A percentile compares a stretch with the other conserved stretches of the same genome.
Evolutionary conservation across 345 rosid species (phyloP).

Genomic region (Brassica nigra): DNA sequence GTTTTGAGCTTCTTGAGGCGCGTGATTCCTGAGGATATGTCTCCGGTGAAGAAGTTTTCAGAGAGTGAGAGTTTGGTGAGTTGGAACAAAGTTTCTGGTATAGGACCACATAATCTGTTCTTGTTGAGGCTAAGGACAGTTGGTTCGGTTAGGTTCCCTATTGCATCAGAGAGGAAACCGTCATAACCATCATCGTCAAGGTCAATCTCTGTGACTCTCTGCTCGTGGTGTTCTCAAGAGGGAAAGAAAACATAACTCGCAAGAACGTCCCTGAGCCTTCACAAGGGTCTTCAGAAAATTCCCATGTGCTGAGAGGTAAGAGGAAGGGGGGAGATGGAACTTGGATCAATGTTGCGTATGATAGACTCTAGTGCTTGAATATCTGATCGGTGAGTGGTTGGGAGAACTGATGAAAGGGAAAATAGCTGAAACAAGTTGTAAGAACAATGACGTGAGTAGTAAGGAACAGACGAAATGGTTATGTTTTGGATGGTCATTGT

Average conservation of each 20-base stretch:
- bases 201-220: constrained; percentile 45
- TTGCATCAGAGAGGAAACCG: too few species aligned
- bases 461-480: constrained; percentile 19
- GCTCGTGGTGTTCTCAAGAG: constrained; percentile 43
- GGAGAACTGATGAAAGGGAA: constrained; percentile 36
- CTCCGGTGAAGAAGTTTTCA: constrained; percentile 52
- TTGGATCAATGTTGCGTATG: constrained; percentile 47
- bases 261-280: constrained; percentile 47
- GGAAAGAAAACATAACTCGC: constrained; percentile 54
- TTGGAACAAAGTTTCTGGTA: constrained; percentile 49
- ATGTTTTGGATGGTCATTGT: constrained; percentile 37
- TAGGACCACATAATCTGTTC: constrained; percentile 58
- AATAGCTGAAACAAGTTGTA: constrained; percentile 23
- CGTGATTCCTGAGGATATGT: constrained; percentile 38
- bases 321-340: constrained; percentile 43
- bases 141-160: too few species aligned
- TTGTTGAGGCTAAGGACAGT: constrained; percentile 40
- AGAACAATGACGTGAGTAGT: constrained; percentile 18
- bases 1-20: constrained; percentile 40
- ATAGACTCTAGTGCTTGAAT: constrained; percentile 45
- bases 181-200: constrained; percentile 48
- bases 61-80: constrained; percentile 46
- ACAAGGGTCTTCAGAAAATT: constrained; percentile 41
- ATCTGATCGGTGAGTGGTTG: constrained; percentile 44
- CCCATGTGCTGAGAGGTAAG: constrained; percentile 53